phyloP scores from a whole-genome alignment of 345 rosid species.

The Brassica juncea region DNA sequence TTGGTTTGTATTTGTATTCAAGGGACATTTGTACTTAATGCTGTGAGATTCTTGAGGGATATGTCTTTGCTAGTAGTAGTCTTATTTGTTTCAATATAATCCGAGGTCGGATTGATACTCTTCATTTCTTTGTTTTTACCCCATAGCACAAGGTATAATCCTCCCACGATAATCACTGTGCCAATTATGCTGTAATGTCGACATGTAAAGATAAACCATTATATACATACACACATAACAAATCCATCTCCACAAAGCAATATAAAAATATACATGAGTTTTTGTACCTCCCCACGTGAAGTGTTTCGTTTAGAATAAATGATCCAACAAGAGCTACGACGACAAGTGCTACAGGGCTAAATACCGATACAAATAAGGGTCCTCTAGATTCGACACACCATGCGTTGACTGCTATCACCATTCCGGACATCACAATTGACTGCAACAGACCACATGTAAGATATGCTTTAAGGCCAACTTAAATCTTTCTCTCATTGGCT shows the following conservation, averaged over 20 bases:
- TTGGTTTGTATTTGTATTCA: slow-evolving; percentile 1
- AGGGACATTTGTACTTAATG: slow-evolving; percentile 28
- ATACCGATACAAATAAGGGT: slow-evolving; percentile 48
- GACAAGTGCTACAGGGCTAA: slow-evolving; percentile 51
- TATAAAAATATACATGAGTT: slow-evolving; percentile 19
- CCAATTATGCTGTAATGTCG: slow-evolving; percentile 44
- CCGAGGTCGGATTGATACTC: slow-evolving; percentile 12
- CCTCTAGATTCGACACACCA: slow-evolving; percentile 53
- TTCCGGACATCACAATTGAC: slow-evolving; percentile 49
- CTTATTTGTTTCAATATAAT: slow-evolving; percentile 30
- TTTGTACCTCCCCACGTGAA: slow-evolving; percentile 54
- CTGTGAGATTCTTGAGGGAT: slow-evolving; percentile 13
- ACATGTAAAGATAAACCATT: slow-evolving; percentile 24
- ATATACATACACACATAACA: slow-evolving; percentile 8
- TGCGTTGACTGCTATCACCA: slow-evolving; percentile 36
- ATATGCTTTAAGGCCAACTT: background rate
- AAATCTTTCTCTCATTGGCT: background rate
- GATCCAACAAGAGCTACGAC: slow-evolving; percentile 49
- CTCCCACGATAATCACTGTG: slow-evolving; percentile 44
- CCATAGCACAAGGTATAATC: slow-evolving; percentile 54
- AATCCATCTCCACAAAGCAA: slow-evolving; percentile 2
- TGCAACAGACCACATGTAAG: slow-evolving; percentile 6
- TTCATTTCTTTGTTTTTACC: slow-evolving; percentile 51
- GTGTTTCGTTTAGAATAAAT: slow-evolving; percentile 45
- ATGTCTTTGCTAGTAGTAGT: slow-evolving; percentile 35